Evolutionary conservation across 768 basidiomycete species (phyloP).

Genomic region (Phanerochaete sordida): DNA sequence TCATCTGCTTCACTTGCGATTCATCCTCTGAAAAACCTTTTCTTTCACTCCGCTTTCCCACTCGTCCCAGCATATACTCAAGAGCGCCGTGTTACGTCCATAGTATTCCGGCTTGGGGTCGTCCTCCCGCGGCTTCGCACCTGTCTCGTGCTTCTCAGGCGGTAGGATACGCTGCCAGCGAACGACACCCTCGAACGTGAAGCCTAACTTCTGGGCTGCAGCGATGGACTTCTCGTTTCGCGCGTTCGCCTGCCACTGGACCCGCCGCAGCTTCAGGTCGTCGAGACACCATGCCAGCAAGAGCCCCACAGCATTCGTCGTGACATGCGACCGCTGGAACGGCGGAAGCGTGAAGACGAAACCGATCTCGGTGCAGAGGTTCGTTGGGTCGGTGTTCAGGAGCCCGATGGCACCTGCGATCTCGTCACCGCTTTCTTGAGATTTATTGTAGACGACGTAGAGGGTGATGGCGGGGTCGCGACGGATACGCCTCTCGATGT

Average conservation of each 20-base stretch:
- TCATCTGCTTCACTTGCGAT: too few species aligned
- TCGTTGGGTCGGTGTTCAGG: constrained; percentile 23
- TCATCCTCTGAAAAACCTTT: background rate
- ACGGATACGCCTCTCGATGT: too few species aligned
- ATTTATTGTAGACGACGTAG: constrained; percentile 37
- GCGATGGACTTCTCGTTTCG: constrained; percentile 45
- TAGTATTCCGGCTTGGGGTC: constrained; percentile 23
- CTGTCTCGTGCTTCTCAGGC: constrained; percentile 26
- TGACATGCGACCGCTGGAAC: constrained; percentile 38
- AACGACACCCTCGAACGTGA: constrained; percentile 48
- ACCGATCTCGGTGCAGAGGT: constrained; percentile 35
- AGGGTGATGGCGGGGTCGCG: too few species aligned
- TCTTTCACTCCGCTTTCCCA: constrained; percentile 36
- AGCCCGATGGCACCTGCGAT: constrained; percentile 37
- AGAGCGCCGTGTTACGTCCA: constrained; percentile 34
- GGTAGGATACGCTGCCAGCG: constrained; percentile 54
- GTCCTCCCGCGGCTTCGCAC: constrained; percentile 10
- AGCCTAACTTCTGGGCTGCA: constrained; percentile 58
- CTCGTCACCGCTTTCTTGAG: constrained; percentile 7
- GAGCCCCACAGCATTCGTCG: constrained; percentile 33
- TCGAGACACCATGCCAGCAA: constrained; percentile 39
- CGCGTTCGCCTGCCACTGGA: constrained; percentile 56
- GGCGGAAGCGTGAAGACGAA: constrained; percentile 29
- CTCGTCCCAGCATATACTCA: constrained; percentile 50
- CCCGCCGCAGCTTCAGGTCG: constrained; percentile 55